A percentile compares a stretch with the other conserved stretches of the same genome.
Conservation (phyloP, 2,329 filamentous ascomycete genomes). For the Exophiala oligosperma region DNA sequence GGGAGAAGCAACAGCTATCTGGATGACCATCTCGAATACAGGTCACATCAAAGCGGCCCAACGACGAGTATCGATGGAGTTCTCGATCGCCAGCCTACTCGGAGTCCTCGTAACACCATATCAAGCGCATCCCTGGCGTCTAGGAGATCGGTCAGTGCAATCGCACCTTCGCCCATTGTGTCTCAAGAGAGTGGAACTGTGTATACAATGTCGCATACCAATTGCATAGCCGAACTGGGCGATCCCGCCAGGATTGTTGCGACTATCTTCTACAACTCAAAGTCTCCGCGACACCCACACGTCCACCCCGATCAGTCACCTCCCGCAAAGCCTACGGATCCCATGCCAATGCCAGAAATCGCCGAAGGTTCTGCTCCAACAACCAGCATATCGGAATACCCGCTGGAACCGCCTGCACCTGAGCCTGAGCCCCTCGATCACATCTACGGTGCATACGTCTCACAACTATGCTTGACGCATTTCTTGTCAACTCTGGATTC, state of each 20-base stretch:
- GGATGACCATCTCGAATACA: conserved; percentile 51
- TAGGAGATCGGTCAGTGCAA: conserved; percentile 28
- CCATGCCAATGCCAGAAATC: conserved; percentile 42
- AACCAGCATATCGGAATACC: conserved; percentile 52
- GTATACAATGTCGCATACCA: conserved; percentile 47
- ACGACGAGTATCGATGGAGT: conserved; percentile 31
- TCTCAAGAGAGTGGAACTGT: conserved; percentile 48
- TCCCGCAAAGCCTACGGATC: conserved; percentile 37
- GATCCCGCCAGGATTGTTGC: conserved; percentile 47
- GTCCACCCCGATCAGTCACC: conserved; percentile 50
- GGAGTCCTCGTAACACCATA: conserved; percentile 16
- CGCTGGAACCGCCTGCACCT: conserved; percentile 55
- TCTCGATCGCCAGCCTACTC: conserved; percentile 23
- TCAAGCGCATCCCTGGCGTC: conserved; percentile 25
- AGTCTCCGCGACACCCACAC: conserved; percentile 44
- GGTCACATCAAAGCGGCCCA: conserved; percentile 23
- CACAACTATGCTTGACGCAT: conserved; percentile 56
- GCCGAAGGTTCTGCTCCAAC: conserved; percentile 51
- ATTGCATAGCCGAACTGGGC: conserved; percentile 39
- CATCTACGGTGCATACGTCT: conserved; percentile 55
- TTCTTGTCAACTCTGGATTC: conserved; percentile 54
- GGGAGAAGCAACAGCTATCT: conserved; percentile 44
- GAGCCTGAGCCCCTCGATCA: conserved; percentile 57
- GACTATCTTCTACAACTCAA: conserved; percentile 51
- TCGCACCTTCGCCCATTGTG: conserved; percentile 24